Base-by-base conservation (phyloP, 2,329 filamentous ascomycete genomes). In the Aulographum hederae region DNA sequence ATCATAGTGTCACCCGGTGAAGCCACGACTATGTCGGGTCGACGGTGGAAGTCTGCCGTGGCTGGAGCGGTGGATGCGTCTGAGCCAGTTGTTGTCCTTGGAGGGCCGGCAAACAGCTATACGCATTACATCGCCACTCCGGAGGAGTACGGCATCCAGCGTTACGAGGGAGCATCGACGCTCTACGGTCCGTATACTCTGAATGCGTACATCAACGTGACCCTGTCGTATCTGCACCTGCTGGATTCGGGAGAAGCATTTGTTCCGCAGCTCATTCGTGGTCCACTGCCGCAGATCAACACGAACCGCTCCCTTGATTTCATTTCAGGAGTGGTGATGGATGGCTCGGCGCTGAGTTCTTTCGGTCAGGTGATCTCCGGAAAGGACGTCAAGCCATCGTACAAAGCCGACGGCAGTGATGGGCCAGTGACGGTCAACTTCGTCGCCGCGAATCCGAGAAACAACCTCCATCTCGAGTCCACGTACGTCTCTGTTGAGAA, bases 81-180 rank as follows among this genome's bases (percentile, higher is more conserved):
- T 1, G 27, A 60, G 2, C 77, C 79, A 0, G 47, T 81, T n/a
- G 81, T 91, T 3, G 78, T 93, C 1, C 61, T 94, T 1, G 82
- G 85, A 17, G 84, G 80, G 0, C 85, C 86, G 0, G 82, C 82
- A 31, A 95, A 95, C 50, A 84, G 71, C 36, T 95, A 95, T 51
- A 74, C 80, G 3, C 79, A 86, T 52, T 86, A 86, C 51, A 71
- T 82, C 36, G 54, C 74, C 1, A 86, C 82, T 0, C 67, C 73
- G 18, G 79, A 91, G 50, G 79, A 92, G 51, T 91, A 89, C 50
- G 56, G 58, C 10, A 61, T 89, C 28, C 86, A 94, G 56, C 75
- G 86, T 6, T 94, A 94, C 54, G 86, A 95, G 56, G 86, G 85
- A n/a, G 86, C 81, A 0, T 86, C 78, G 5, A 95, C 86, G 0